Percentiles rank a stretch among this genome's conserved stretches.
phyloP scores from a whole-genome alignment of 2,329 filamentous ascomycete species.

The Rhynchosporium secalis region DNA sequence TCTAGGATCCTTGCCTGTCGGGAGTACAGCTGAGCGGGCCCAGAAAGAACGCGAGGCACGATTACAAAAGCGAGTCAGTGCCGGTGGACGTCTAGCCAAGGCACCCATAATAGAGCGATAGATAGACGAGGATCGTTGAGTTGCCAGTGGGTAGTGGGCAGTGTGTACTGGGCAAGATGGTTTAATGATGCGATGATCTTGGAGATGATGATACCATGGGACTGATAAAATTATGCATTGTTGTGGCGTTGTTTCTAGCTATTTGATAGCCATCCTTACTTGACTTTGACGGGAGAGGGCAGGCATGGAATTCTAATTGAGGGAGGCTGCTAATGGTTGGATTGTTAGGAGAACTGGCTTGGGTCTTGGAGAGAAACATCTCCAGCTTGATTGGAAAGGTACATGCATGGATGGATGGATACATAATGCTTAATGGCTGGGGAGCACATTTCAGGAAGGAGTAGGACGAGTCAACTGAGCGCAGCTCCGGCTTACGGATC shows the following conservation, averaged over 20 bases:
- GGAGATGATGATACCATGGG: conserved; percentile 37
- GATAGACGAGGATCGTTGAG: conserved; percentile 9
- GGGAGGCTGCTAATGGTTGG: not conserved
- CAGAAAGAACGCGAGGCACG: conserved; percentile 66
- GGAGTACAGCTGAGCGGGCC: conserved; percentile 49
- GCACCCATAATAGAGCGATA: conserved; percentile 38
- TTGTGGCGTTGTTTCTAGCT: conserved; percentile 35
- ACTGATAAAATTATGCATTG: conserved; percentile 30
- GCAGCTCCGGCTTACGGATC: too few relatives aligned
- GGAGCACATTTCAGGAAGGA: conserved; percentile 7
- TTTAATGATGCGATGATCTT: conserved; percentile 35
- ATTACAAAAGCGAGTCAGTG: conserved; percentile 77
- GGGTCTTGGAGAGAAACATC: too few relatives aligned
- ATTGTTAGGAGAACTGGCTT: not conserved
- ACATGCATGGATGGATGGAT: conserved; percentile 13
- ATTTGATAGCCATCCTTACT: conserved; percentile 15
- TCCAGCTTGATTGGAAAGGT: conserved; percentile 19
- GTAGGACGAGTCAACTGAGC: not conserved
- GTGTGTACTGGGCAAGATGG: too few relatives aligned
- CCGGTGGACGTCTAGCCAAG: conserved; percentile 67
- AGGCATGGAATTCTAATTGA: conserved; percentile 11
- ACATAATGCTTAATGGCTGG: conserved; percentile 26
- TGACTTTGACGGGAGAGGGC: conserved; percentile 18
- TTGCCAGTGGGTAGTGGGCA: not conserved
- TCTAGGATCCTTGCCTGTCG: conserved; percentile 60